These are phyloP conservation scores for Kwoniella pini DNA, from an alignment of 768 basidiomycete species.

Conservation along the genomic window DNA sequence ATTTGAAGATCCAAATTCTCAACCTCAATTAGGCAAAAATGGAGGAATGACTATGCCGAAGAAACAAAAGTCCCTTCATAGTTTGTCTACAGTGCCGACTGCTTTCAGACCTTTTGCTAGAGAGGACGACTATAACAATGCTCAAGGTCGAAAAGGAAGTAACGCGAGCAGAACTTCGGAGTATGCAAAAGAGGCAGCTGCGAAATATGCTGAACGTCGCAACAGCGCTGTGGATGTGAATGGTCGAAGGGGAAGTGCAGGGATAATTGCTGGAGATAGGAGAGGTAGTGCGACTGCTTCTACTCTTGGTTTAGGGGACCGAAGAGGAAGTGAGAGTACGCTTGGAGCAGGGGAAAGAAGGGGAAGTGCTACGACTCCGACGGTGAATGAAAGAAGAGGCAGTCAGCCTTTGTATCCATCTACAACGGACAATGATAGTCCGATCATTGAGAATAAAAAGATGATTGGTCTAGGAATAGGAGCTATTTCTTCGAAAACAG, in stretches of 20 bases:
- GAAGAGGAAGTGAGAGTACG: not conserved
- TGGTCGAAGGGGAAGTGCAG: constrained; percentile 1
- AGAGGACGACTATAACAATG: not conserved
- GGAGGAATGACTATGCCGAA: constrained; percentile 4
- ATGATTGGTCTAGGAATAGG: constrained; percentile 5
- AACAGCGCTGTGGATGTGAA: not conserved
- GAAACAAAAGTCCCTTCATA: constrained; percentile 16
- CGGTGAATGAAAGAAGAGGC: not conserved
- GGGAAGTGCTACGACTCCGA: not conserved
- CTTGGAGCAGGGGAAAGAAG: not conserved
- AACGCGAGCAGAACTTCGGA: constrained; percentile 4
- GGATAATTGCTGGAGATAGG: not conserved
- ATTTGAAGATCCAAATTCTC: constrained; percentile 15
- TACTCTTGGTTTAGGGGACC: not conserved
- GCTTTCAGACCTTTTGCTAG: constrained; percentile 14
- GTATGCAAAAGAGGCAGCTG: not conserved
- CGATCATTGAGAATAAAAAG: not conserved
- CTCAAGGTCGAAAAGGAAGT: not conserved
- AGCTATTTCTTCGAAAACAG: not conserved
- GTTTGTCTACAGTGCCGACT: constrained; percentile 4
- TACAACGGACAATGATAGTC: not conserved
- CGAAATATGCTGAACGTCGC: not conserved
- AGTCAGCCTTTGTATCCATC: not conserved
- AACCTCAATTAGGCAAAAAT: constrained; percentile 1
- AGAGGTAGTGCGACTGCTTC: constrained; percentile 1